phyloP scores from a whole-genome alignment of 306 rosid species.

The Vigna trinervia region DNA sequence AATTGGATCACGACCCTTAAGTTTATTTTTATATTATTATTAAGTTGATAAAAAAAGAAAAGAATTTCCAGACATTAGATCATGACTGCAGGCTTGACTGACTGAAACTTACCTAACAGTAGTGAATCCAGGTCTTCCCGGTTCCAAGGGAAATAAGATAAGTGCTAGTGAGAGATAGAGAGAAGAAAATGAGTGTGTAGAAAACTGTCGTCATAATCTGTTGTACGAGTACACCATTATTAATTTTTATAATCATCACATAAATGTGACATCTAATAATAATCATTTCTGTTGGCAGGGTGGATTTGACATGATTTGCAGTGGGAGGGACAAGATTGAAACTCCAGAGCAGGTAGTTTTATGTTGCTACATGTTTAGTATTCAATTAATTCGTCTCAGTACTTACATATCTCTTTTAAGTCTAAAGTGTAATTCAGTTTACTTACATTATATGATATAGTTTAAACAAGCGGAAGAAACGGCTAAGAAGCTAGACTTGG shows the following conservation, averaged over 20 bases:
- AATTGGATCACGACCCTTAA: too few species aligned
- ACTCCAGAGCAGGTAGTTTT: constrained; percentile 90
- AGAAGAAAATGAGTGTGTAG: neutral
- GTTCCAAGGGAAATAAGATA: neutral
- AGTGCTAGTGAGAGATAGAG: neutral
- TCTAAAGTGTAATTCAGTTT: constrained; percentile 40
- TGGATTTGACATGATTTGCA: constrained; percentile 97
- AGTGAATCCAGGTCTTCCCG: too few species aligned
- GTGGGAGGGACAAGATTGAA: constrained; percentile 99
- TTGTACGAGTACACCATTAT: neutral
- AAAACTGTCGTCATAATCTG: neutral
- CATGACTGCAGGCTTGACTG: too few species aligned
- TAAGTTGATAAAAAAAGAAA: too few species aligned
- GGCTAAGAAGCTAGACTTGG: constrained; percentile 82
- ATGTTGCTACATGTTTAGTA: constrained; percentile 32
- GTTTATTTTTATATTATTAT: too few species aligned
- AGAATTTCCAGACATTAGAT: too few species aligned
- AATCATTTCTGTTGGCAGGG: constrained; percentile 66
- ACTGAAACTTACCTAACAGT: too few species aligned
- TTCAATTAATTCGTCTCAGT: constrained; percentile 12
- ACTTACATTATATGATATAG: constrained; percentile 56
- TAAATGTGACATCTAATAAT: constrained; percentile 28
- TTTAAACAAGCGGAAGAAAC: constrained; percentile 98
- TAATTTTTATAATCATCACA: neutral
- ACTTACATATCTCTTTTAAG: constrained; percentile 1